Evolutionary conservation across 2,329 filamentous ascomycete genomes (phyloP).

Genomic region (Zasmidium angulare): DNA sequence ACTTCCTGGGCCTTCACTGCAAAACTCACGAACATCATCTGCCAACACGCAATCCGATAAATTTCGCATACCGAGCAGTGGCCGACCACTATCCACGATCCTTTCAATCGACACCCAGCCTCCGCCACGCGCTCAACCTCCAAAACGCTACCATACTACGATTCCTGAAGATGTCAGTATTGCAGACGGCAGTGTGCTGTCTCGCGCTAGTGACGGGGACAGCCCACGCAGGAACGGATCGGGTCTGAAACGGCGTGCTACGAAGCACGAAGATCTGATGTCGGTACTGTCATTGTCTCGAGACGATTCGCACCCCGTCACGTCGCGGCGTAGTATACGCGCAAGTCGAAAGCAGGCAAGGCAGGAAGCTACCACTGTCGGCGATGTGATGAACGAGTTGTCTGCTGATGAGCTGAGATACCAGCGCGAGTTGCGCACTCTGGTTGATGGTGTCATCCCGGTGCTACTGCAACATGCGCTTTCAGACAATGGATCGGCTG

Average conservation of each 20-base stretch:
- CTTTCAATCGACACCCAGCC: conserved; percentile 56
- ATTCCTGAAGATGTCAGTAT: conserved; percentile 32
- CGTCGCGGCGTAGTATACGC: conserved; percentile 75
- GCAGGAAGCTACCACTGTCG: conserved; percentile 66
- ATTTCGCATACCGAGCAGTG: conserved; percentile 45
- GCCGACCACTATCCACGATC: conserved; percentile 59
- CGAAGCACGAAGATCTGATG: conserved; percentile 91
- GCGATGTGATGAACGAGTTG: conserved; percentile 78
- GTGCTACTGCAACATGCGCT: conserved; percentile 85
- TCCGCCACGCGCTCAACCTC: conserved; percentile 3
- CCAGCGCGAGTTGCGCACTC: conserved; percentile 82
- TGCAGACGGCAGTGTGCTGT: conserved; percentile 26
- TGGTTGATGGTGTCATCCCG: conserved; percentile 93
- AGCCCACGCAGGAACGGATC: conserved; percentile 33
- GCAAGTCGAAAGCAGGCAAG: conserved; percentile 61
- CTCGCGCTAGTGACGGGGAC: conserved; percentile 31
- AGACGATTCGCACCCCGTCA: conserved; percentile 65
- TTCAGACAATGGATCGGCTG: conserved; percentile 61
- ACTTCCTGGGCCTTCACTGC: conserved; percentile 9
- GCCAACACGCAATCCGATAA: conserved; percentile 11
- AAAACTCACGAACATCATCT: conserved; percentile 13
- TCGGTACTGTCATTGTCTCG: conserved; percentile 79
- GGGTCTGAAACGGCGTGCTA: conserved; percentile 62
- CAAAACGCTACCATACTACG: conserved; percentile 22
- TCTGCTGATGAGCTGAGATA: conserved; percentile 83